Evolutionary conservation across 139 green algal species (phyloP).

Genomic region (Chlorella sp.): DNA sequence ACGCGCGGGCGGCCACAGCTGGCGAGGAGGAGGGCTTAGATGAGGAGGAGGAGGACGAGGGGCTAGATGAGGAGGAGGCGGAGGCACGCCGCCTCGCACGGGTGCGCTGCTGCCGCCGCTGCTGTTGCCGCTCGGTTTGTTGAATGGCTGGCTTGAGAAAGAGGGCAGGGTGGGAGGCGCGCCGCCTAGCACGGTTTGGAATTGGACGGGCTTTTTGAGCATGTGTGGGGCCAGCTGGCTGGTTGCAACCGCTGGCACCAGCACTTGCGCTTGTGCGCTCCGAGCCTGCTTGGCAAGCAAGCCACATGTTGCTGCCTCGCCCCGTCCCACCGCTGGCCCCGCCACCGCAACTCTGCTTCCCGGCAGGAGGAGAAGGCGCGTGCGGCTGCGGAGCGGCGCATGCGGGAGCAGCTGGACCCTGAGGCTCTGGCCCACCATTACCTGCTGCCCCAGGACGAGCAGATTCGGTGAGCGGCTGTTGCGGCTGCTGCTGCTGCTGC

Average conservation of each 20-base stretch:
- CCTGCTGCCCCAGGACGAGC: constrained; percentile 81
- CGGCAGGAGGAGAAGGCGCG: constrained; percentile 31
- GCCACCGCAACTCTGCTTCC: neutral
- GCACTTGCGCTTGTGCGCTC: no score
- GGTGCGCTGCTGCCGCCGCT: neutral
- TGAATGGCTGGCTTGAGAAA: no score
- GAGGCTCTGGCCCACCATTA: constrained; percentile 73
- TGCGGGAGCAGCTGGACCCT: constrained; percentile 71
- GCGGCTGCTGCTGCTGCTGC: neutral
- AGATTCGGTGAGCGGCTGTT: constrained; percentile 59
- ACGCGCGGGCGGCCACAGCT: neutral
- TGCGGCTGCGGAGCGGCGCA: neutral
- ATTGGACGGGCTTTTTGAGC: no score
- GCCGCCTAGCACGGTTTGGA: no score
- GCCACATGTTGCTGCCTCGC: no score
- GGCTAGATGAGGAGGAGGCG: constrained; percentile 53
- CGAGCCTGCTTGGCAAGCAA: no score
- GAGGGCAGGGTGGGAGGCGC: no score
- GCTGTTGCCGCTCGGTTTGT: neutral
- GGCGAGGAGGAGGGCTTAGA: constrained; percentile 42
- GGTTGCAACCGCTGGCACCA: no score
- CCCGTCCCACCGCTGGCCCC: no score
- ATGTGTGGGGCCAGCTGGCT: no score
- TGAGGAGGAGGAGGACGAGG: constrained; percentile 43
- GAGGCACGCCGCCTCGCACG: constrained; percentile 36